Conservation (phyloP, 257 asterid species). For the Solanum tarapatanum region DNA sequence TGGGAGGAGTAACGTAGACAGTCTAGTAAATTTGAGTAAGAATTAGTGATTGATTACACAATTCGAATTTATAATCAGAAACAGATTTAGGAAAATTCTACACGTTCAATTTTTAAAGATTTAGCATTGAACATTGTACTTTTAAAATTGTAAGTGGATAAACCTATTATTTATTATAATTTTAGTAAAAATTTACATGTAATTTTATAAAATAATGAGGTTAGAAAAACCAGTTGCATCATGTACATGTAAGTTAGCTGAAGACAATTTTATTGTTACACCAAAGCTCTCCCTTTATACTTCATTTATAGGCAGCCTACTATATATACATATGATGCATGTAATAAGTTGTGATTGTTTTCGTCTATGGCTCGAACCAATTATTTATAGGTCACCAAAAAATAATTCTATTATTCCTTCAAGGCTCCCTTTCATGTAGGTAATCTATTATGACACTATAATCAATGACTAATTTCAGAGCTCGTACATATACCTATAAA, state of each 20-base stretch:
- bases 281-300: not conserved
- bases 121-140: not conserved
- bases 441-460: not conserved
- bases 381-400: not conserved
- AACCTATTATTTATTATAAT: not conserved
- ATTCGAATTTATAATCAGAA: not conserved
- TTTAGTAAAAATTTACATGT: not conserved
- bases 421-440: not conserved
- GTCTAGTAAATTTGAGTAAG: not conserved
- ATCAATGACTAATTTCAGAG: not conserved
- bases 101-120: not conserved
- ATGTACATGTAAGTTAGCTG: not conserved
- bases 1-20: not conserved
- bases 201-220: not conserved
- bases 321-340: not conserved
- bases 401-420: not conserved
- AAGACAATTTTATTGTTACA: not conserved
- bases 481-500: not conserved
- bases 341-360: not conserved
- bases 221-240: not conserved
- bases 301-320: not conserved
- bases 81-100: not conserved
- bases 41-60: not conserved
- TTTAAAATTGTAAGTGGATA: not conserved
- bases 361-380: not conserved